phyloP scores from a whole-genome alignment of 2,329 filamentous ascomycete genomes.

The Cladosporium oxysporum region DNA sequence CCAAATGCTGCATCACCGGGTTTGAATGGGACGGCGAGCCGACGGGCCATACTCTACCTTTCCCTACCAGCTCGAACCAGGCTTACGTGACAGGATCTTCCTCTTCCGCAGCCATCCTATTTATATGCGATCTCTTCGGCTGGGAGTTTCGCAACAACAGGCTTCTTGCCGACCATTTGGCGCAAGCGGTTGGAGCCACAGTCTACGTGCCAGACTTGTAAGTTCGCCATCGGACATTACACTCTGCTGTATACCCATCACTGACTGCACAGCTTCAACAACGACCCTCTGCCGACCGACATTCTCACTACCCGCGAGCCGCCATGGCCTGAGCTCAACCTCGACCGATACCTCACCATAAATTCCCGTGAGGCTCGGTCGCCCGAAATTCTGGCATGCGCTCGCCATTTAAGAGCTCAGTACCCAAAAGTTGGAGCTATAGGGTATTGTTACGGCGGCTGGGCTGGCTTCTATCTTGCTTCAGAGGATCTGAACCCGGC shows the following conservation, averaged over 20 bases:
- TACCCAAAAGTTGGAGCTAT: conserved; percentile 46
- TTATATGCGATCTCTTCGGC: conserved; percentile 41
- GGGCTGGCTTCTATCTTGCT: conserved; percentile 52
- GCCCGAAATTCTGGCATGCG: conserved; percentile 45
- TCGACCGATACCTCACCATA: conserved; percentile 25
- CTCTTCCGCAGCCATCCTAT: conserved; percentile 30
- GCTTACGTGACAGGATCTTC: conserved; percentile 34
- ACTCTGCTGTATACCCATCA: background rate
- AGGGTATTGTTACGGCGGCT: conserved; percentile 56
- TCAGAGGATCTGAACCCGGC: conserved; percentile 40
- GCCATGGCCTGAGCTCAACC: conserved; percentile 28
- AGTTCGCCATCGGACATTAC: background rate
- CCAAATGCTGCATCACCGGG: conserved; percentile 29
- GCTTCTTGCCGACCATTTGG: conserved; percentile 51
- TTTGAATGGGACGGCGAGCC: conserved; percentile 35
- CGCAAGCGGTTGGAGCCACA: conserved; percentile 47
- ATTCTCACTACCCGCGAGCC: conserved; percentile 21
- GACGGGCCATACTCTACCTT: conserved; percentile 24
- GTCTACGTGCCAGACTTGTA: conserved; percentile 46
- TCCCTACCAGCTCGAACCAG: conserved; percentile 26
- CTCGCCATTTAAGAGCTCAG: conserved; percentile 38
- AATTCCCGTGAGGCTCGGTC: conserved; percentile 29
- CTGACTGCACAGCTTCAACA: conserved; percentile 25
- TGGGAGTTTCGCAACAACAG: conserved; percentile 50
- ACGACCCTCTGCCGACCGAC: conserved; percentile 25